Conservation (phyloP, 129 eudicot species). For the Centaurea solstitialis region DNA sequence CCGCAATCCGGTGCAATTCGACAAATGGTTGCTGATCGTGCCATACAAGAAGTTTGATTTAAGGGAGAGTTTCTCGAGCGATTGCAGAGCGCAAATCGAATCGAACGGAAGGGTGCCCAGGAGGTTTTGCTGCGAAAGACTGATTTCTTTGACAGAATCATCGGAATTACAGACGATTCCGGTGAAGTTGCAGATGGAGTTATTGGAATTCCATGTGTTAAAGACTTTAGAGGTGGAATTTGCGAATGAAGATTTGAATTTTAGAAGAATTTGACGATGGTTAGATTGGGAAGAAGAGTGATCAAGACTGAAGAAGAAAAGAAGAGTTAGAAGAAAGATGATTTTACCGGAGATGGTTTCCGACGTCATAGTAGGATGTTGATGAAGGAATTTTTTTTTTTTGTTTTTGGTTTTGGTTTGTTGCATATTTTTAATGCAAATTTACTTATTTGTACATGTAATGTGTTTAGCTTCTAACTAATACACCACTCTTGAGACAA, state of each 20-base stretch:
- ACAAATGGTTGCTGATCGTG: constrained; percentile 25
- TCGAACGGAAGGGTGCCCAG: constrained; percentile 45
- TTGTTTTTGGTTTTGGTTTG: too few relatives aligned
- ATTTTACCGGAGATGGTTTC: constrained; percentile 23
- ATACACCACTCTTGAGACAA: too few relatives aligned
- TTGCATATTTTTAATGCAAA: too few relatives aligned
- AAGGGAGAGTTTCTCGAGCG: constrained; percentile 42
- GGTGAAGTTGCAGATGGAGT: constrained; percentile 48
- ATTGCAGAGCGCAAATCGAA: constrained; percentile 45
- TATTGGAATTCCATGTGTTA: constrained; percentile 41
- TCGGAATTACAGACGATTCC: constrained; percentile 44
- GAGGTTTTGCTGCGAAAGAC: constrained; percentile 38
- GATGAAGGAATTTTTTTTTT: neutral
- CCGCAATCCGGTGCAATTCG: constrained; percentile 47
- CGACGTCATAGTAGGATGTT: constrained; percentile 30
- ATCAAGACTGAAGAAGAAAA: constrained; percentile 3
- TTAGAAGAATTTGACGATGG: constrained; percentile 43
- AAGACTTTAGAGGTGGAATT: constrained; percentile 28
- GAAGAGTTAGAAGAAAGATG: constrained; percentile 18
- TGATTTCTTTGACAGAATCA: constrained; percentile 39
- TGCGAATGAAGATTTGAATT: constrained; percentile 48
- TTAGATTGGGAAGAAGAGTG: constrained; percentile 23
- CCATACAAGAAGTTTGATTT: constrained; percentile 45
- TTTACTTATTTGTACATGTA: too few relatives aligned
- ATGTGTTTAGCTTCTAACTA: too few relatives aligned